Conservation (phyloP, 208 protist genomes). For the Crithidia bombi region DNA sequence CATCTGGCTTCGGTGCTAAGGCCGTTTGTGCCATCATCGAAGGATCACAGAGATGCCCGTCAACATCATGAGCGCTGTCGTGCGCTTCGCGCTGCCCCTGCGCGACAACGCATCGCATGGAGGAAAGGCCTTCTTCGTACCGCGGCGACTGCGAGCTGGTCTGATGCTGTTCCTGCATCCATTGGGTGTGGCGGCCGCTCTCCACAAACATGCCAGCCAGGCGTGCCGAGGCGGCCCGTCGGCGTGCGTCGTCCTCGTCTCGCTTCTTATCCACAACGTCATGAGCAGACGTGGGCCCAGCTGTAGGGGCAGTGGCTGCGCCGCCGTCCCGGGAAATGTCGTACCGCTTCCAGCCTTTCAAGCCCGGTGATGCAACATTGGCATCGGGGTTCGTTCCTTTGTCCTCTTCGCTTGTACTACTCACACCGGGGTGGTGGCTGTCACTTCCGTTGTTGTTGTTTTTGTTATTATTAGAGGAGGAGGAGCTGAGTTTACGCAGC, state of each 20-base stretch:
- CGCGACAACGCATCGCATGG: constrained; percentile 10
- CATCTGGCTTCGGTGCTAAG: neutral
- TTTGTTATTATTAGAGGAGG: constrained; percentile 16
- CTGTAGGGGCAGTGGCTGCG: neutral
- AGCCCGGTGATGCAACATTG: neutral
- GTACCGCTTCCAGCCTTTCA: constrained; percentile 31
- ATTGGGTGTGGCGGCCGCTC: constrained; percentile 22
- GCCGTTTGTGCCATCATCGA: neutral
- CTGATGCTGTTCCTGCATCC: constrained; percentile 32
- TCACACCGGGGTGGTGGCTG: neutral
- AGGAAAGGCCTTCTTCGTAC: constrained; percentile 13
- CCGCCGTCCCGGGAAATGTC: neutral
- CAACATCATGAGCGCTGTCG: neutral
- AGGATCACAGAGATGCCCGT: too few species aligned
- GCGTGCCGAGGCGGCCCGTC: constrained; percentile 20
- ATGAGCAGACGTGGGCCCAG: neutral
- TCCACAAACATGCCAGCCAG: constrained; percentile 33
- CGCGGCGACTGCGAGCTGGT: neutral
- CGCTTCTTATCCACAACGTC: constrained; percentile 7
- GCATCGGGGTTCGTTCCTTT: neutral
- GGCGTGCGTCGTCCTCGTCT: constrained; percentile 9
- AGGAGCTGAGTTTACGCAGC: constrained; percentile 4
- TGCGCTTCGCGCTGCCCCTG: neutral
- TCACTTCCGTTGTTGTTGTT: neutral
- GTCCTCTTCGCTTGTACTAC: neutral